Conservation (phyloP, 139 green algal genomes). For the Ulvella scutata region DNA sequence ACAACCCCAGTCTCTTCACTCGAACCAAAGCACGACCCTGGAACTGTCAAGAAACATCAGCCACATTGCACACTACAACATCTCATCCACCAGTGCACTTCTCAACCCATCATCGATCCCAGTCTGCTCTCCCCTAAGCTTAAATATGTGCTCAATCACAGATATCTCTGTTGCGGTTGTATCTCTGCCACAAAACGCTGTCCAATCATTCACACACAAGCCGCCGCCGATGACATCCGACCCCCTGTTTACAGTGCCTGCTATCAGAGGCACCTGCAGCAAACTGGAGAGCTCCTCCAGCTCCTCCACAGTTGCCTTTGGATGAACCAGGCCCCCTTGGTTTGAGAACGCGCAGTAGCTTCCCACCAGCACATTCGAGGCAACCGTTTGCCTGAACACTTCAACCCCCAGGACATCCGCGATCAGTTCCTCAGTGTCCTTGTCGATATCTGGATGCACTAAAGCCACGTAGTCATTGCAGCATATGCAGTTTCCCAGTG, state of each 20-base stretch:
- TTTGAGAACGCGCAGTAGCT: slow-evolving; percentile 91
- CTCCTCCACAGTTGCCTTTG: slow-evolving; percentile 91
- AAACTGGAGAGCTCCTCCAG: slow-evolving; percentile 94
- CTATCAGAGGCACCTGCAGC: slow-evolving; percentile 85
- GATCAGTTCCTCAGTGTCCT: slow-evolving; percentile 75
- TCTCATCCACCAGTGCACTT: background rate
- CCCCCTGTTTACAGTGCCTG: slow-evolving; percentile 91
- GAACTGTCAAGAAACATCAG: too few species aligned
- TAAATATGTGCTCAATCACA: slow-evolving; percentile 62
- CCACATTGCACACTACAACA: too few species aligned
- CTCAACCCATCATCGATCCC: background rate
- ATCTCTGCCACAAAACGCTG: slow-evolving; percentile 89
- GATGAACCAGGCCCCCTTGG: slow-evolving; percentile 85
- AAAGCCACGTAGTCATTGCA: slow-evolving; percentile 98
- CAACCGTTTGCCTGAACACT: slow-evolving; percentile 95
- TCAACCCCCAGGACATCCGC: slow-evolving; percentile 96
- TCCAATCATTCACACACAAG: slow-evolving; percentile 92
- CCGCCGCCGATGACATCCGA: slow-evolving; percentile 84
- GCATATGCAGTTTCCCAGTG: slow-evolving; percentile 94
- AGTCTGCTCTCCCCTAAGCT: background rate
- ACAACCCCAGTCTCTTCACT: too few species aligned
- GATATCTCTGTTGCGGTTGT: slow-evolving; percentile 92
- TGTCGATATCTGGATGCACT: slow-evolving; percentile 95
- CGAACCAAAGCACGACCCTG: too few species aligned
- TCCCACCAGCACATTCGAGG: slow-evolving; percentile 84